A percentile compares a stretch with the other conserved stretches of the same genome.
Evolutionary conservation across 371 early-diverging fungal species (phyloP).

Genomic region (Cokeromyces recurvatus): DNA sequence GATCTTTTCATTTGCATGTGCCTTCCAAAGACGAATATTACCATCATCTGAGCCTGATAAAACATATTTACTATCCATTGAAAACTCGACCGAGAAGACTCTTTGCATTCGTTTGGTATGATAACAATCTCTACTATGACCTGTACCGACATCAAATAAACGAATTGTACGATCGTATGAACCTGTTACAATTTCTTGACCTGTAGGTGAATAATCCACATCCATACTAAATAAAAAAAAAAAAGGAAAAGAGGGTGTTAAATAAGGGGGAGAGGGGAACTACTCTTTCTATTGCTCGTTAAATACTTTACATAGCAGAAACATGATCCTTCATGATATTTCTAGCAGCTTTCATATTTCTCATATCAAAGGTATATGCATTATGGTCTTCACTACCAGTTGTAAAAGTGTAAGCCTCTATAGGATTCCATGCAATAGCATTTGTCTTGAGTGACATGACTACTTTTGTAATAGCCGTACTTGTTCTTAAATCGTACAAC

Average conservation of each 20-base stretch:
- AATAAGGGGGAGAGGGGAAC: too few relatives aligned
- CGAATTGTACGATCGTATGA: conserved; percentile 95
- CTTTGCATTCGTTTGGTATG: conserved; percentile 99
- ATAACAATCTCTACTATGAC: conserved; percentile 94
- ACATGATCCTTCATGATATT: conserved; percentile 95
- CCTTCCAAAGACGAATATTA: conserved; percentile 98
- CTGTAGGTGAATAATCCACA: conserved; percentile 97
- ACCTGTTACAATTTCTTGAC: conserved; percentile 94
- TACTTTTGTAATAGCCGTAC: conserved; percentile 73
- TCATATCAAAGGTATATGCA: conserved; percentile 95
- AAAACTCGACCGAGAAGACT: conserved; percentile 85
- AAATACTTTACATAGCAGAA: conserved; percentile 87
- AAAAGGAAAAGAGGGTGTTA: too few relatives aligned
- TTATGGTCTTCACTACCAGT: conserved; percentile 96
- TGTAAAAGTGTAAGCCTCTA: conserved; percentile 93
- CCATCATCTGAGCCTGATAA: conserved; percentile 98
- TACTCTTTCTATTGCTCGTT: too few relatives aligned
- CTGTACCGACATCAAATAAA: conserved; percentile 77
- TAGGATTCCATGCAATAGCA: conserved; percentile 96
- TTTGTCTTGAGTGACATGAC: conserved; percentile 80
- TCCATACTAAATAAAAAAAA: conserved; percentile 86
- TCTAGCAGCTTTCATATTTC: conserved; percentile 79
- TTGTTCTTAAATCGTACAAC: conserved; percentile 91
- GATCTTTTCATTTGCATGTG: conserved; percentile 85
- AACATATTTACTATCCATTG: conserved; percentile 96